Base-by-base conservation (phyloP, 768 basidiomycete genomes). In the Amanita polypyramis region DNA sequence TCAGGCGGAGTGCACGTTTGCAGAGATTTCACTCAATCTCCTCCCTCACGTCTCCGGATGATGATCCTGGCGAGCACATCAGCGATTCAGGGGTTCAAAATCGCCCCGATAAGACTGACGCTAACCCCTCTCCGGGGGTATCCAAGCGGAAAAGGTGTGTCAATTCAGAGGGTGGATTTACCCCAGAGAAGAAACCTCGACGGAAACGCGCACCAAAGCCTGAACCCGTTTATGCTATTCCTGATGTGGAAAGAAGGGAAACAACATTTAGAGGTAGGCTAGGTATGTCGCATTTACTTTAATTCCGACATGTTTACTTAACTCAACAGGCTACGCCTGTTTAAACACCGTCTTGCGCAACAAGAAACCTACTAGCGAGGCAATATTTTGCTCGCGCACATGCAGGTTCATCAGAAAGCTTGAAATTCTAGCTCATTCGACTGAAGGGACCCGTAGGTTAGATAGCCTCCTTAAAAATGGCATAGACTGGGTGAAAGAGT, bases 391-490 rank as follows among this genome's bases (percentile, higher is more conserved):
- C 59, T 79, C 82, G 8, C 69, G 80, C 52, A 81, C 80, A 27
- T 79, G 79, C 60, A 70, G 79, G 79, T 76, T 43, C 32, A 67
- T 55, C 35, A 41, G 52, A 20, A 30, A 9, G 42, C 15, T 45
- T 40, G 11, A 15, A 20, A 21, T 23, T 21, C 19, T 17, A 23
- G 14, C 15, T 25, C 8, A n/a, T 19, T 11, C 4, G 12, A 40
- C 8, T 52, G 21, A 19, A 45, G 34, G 66, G 25, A 66, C 65
- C 11, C 65, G 62, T 48, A 80, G 91, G 29, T 77, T 92, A 14
- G 78, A 84, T 32, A 82, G 85, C 37, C 77, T 94, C 41, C 73
- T 76, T 55, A 86, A 90, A 58, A 81, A 86, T 49, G 90, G 90
- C 0, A 69, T 85, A 27, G 82, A 89, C 4, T 84, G 78, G 65